Base-by-base conservation (phyloP, 306 rosid species). In the Datisca glomerata region DNA sequence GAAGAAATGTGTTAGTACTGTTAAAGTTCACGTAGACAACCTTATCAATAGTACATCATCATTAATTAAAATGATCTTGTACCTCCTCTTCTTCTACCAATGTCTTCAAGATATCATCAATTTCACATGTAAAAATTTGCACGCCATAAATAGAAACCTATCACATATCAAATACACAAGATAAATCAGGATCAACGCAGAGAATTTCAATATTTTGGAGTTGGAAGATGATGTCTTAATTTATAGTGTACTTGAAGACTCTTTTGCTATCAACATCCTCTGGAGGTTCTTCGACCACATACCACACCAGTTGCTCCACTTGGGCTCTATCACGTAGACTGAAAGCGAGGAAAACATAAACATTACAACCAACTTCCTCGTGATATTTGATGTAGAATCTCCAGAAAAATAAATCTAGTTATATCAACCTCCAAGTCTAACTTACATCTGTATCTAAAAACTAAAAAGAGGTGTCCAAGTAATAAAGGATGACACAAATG, bases 71-170 rank as follows among this genome's bases (percentile, higher is more conserved):
- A 37, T 36, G 25, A 49, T 41, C 55, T 25, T 12, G 44, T 65
- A 91, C 98, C 98, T 91, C 94, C 66, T 80, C 96, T 51, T 91
- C 98, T 62, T 91, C 98, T 50, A 80, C 98, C 64, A 91, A 62
- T 50, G 96, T 78, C 93, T 91, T 91, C 70, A 91, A 69, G 62
- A 91, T 91, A 63, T 78, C 98, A 56, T 91, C 98, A 64, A 84
- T 85, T 73, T 91, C 98, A 67, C 98, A 91, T 17, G 96, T 80
- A 59, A 91, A 84, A 59, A 91, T 69, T 76, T 91, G 46, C 98
- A 84, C 33, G 96, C 72, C 60, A 91, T 84, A 75, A 84, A 91
- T 5, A 96, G 98, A 66, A 84, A 85, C 94, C 98, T 91, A 60
- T 51, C 52, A 49, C 40, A 59, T 41, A 62, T 49, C 50, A 62